Percentiles rank a stretch among this genome's conserved stretches.
phyloP scores from a whole-genome alignment of 2,329 filamentous ascomycete species.

The Harringtonia lauricola region DNA sequence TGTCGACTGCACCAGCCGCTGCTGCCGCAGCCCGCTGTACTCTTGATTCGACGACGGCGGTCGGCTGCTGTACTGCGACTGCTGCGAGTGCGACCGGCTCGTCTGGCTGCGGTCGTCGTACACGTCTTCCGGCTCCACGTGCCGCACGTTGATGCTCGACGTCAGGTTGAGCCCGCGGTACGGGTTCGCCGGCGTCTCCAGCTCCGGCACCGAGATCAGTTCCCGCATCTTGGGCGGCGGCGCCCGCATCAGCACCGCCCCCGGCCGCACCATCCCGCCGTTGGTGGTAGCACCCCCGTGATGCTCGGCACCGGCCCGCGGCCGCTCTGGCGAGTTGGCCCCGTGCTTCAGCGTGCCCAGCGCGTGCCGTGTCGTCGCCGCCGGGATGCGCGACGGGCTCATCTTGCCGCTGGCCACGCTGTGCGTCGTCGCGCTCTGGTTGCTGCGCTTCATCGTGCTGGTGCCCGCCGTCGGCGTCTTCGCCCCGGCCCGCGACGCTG shows the following conservation, averaged over 20 bases:
- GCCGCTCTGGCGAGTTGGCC: slow-evolving; percentile 72
- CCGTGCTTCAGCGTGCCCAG: slow-evolving; percentile 59
- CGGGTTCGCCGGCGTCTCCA: slow-evolving; percentile 37
- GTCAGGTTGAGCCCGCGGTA: slow-evolving; percentile 37
- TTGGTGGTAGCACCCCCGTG: slow-evolving; percentile 23
- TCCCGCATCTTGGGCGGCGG: slow-evolving; percentile 92
- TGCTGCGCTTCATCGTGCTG: slow-evolving; percentile 19
- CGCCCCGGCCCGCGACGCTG: slow-evolving; percentile 27
- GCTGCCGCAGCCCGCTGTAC: slow-evolving; percentile 5
- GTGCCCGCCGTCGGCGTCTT: slow-evolving; percentile 45
- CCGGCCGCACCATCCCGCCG: not conserved
- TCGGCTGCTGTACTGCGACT: slow-evolving; percentile 2
- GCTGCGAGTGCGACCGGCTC: slow-evolving; percentile 9
- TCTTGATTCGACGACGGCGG: not conserved
- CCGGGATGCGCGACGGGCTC: slow-evolving; percentile 49
- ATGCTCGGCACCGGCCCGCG: slow-evolving; percentile 27
- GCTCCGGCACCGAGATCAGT: slow-evolving; percentile 41
- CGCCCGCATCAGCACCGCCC: slow-evolving; percentile 40
- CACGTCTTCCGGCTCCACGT: slow-evolving; percentile 67
- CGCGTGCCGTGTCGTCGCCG: slow-evolving; percentile 41
- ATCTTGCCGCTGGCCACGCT: not conserved
- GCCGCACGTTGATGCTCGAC: slow-evolving; percentile 43
- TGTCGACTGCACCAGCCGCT: not conserved
- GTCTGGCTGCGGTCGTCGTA: slow-evolving; percentile 53
- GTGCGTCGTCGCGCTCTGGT: slow-evolving; percentile 15